phyloP scores from a whole-genome alignment of 306 rosid species.

The Acacia acuminata region DNA sequence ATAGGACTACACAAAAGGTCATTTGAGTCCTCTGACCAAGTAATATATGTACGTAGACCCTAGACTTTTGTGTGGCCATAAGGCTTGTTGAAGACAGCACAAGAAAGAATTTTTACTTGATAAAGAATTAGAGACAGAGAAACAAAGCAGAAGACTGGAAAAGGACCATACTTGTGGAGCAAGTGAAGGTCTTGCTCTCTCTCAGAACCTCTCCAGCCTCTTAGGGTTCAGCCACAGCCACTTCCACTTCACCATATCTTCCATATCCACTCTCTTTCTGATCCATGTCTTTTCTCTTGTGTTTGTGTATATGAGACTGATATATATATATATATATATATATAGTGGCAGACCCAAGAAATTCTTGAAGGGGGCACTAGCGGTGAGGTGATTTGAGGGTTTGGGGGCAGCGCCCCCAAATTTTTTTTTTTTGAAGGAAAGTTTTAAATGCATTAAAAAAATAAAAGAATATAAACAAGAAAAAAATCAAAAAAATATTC shows the following conservation, averaged over 20 bases:
- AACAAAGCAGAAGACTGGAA: too few species aligned
- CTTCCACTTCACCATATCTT: slow-evolving; percentile 13
- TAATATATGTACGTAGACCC: neutral
- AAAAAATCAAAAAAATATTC: too few species aligned
- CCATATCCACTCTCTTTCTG: slow-evolving; percentile 36
- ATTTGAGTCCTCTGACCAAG: neutral
- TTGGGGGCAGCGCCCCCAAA: too few species aligned
- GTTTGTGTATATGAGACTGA: too few species aligned
- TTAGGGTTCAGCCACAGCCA: slow-evolving; percentile 65
- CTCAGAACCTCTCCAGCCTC: slow-evolving; percentile 40
- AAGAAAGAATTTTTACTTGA: slow-evolving; percentile 36
- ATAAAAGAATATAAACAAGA: too few species aligned
- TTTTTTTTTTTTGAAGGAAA: too few species aligned
- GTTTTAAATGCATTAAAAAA: too few species aligned
- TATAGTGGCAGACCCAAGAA: too few species aligned
- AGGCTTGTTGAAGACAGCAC: slow-evolving; percentile 26
- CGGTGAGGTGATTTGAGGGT: too few species aligned
- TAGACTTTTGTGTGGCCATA: slow-evolving; percentile 28
- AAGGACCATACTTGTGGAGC: slow-evolving; percentile 26
- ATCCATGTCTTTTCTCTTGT: too few species aligned
- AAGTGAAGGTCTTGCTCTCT: slow-evolving; percentile 47
- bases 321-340: too few species aligned
- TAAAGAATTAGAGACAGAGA: neutral
- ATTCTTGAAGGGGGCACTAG: too few species aligned
- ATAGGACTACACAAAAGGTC: neutral